Evolutionary conservation across 164 flowering plant species (phyloP).

Genomic region (Brasenia schreberi): DNA sequence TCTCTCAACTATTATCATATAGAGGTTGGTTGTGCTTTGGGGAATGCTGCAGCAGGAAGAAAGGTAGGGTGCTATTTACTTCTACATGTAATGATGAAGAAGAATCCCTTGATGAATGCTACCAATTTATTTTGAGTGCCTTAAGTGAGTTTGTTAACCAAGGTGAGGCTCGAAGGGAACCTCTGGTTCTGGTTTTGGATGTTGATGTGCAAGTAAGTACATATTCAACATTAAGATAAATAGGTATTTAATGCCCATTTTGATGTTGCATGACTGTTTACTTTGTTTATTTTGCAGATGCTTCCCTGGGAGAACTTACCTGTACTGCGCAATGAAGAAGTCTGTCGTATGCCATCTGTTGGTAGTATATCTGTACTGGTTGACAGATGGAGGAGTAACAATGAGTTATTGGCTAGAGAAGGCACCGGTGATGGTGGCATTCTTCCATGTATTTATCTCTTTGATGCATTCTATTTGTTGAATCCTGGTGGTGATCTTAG

Average conservation of each 20-base stretch:
- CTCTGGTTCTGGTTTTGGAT: constrained; percentile 70
- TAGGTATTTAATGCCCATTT: too few species aligned
- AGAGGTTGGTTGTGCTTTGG: constrained; percentile 42
- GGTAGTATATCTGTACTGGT: constrained; percentile 44
- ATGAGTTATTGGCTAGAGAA: constrained; percentile 15
- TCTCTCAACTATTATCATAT: constrained; percentile 24
- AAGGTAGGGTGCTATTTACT: constrained; percentile 9
- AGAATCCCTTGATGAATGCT: background rate
- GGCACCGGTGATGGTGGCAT: constrained; percentile 7
- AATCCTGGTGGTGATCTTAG: constrained; percentile 90
- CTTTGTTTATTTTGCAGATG: constrained; percentile 41
- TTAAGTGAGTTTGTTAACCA: constrained; percentile 20
- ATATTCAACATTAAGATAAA: background rate
- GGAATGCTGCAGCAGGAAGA: constrained; percentile 17
- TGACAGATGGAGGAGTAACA: constrained; percentile 18
- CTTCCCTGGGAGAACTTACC: constrained; percentile 97
- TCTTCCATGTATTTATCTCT: constrained; percentile 77
- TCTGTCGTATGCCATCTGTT: constrained; percentile 94
- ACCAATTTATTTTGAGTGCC: constrained; percentile 36
- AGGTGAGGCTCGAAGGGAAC: constrained; percentile 23
- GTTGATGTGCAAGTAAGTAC: constrained; percentile 16
- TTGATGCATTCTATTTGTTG: constrained; percentile 81
- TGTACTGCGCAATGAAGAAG: constrained; percentile 62
- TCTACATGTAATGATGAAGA: background rate
- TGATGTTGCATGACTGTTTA: too few species aligned